Evolutionary conservation across 139 green algal genomes (phyloP).

Genomic region (Trebouxia sp.): DNA sequence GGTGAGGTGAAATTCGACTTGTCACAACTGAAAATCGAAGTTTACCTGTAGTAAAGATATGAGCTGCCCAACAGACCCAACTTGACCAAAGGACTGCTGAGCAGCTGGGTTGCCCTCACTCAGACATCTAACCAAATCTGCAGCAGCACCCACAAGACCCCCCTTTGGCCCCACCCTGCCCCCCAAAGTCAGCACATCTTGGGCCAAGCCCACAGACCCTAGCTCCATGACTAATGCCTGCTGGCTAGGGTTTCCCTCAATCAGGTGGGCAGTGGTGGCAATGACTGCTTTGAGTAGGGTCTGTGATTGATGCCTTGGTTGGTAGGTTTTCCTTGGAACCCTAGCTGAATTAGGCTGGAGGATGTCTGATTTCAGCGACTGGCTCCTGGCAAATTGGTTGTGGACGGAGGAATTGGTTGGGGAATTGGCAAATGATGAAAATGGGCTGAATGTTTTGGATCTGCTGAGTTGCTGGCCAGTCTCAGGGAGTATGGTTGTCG

Average conservation of each 20-base stretch:
- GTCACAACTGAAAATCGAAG: too few species aligned
- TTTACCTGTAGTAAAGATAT: neutral
- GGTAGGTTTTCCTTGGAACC: neutral
- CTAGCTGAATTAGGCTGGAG: neutral
- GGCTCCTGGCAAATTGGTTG: neutral
- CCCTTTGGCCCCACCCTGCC: neutral
- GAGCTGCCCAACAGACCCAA: neutral
- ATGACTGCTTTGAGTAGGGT: neutral
- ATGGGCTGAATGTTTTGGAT: neutral
- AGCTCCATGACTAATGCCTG: neutral
- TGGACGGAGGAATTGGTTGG: too few species aligned
- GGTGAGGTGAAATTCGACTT: too few species aligned
- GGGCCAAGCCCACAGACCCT: neutral
- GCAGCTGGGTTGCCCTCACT: neutral
- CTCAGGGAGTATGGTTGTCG: too few species aligned
- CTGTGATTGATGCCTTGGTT: neutral
- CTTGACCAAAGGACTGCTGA: constrained; percentile 4
- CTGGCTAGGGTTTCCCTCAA: neutral
- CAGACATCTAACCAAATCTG: neutral
- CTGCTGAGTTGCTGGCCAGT: too few species aligned
- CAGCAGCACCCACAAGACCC: neutral
- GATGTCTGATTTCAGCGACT: neutral
- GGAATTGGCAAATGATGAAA: neutral
- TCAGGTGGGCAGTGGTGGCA: neutral
- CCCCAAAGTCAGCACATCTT: neutral